Base-by-base conservation (phyloP, 2,329 filamentous ascomycete species). In the Aspergillus flavus region DNA sequence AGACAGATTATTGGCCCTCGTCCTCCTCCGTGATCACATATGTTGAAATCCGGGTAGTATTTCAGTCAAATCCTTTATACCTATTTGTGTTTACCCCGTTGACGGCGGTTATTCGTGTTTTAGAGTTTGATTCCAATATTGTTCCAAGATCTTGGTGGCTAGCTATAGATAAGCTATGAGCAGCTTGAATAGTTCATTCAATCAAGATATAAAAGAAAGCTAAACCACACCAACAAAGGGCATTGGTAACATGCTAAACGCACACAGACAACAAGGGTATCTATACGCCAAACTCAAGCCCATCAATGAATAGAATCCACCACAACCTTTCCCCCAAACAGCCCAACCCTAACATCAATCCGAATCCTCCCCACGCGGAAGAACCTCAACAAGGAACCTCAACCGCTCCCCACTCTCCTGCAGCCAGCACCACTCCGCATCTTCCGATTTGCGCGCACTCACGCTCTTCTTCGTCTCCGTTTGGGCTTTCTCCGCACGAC, bases 1-100 rank as follows among this genome's bases (percentile, higher is more conserved):
- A 81, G 87, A 69, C 87, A 88, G 76, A 89, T 90, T 68, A 84
- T 89, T 66, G 87, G 87, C 16, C 87, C 87, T 12, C 79, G 87
- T 61, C 85, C 86, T 46, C 83, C 77, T 11, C 79, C 67, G 57
- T 81, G 68, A 64, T 57, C 30, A 21, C 30, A 55, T 7, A 10
- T 55, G 48, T 11, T 10, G 28, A 21, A 52, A 12, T 21, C 14
- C 14, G 9, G 48, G 28, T 34, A 19, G 46, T 28, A n/a, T 19
- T n/a, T 9, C 19, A 50, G 26, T 19, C 23, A n/a, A 23, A 10
- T 12, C 28, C 34, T 52, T n/a, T 36, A 55, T 55, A 23, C 36
- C n/a, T 39, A 23, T 39, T 36, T 36, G 3, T 39, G 21, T 39
- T 55, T 26, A 12, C 23, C 28, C 28, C n/a, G 19, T 23, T 21